These are phyloP conservation scores for Talaromyces sp. DNA, from an alignment of 2,329 filamentous ascomycete species.

Conservation along the genomic window DNA sequence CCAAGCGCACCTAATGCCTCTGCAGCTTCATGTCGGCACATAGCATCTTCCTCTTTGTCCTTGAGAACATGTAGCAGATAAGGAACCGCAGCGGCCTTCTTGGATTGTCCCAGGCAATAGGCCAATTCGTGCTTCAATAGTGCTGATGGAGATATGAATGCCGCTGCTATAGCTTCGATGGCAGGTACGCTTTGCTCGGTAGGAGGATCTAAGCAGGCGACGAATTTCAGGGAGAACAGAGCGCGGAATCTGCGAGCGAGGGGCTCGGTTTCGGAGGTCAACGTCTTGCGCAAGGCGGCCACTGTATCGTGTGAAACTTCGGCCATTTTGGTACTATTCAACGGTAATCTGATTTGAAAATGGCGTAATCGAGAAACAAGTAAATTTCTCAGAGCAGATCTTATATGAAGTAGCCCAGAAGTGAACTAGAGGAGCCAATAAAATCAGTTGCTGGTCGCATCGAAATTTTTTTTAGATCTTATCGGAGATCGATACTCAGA, in stretches of 20 bases:
- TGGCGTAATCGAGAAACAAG: too few species aligned
- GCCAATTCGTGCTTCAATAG: conserved; percentile 94
- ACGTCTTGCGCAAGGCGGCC: conserved; percentile 60
- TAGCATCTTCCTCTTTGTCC: conserved; percentile 78
- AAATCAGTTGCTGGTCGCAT: neutral
- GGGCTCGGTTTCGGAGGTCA: conserved; percentile 75
- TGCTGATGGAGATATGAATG: conserved; percentile 77
- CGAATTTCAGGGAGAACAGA: conserved; percentile 94
- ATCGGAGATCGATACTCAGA: conserved; percentile 4
- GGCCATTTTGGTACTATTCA: conserved; percentile 11
- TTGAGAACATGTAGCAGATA: conserved; percentile 71
- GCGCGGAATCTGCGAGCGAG: conserved; percentile 90
- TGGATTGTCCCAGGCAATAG: conserved; percentile 92
- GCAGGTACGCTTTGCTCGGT: conserved; percentile 60
- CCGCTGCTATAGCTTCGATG: conserved; percentile 80
- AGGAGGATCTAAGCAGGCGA: conserved; percentile 66
- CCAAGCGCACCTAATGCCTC: conserved; percentile 90
- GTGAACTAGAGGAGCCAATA: neutral
- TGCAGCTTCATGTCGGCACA: conserved; percentile 95
- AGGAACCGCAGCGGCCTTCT: conserved; percentile 69
- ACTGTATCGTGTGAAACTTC: conserved; percentile 37
- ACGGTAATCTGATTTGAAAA: too few species aligned
- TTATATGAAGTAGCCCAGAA: neutral
- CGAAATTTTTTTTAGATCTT: conserved; percentile 9
- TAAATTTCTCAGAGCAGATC: too few species aligned